Evolutionary conservation across 768 basidiomycete genomes (phyloP).

Genomic region (Myochromella boudieri): DNA sequence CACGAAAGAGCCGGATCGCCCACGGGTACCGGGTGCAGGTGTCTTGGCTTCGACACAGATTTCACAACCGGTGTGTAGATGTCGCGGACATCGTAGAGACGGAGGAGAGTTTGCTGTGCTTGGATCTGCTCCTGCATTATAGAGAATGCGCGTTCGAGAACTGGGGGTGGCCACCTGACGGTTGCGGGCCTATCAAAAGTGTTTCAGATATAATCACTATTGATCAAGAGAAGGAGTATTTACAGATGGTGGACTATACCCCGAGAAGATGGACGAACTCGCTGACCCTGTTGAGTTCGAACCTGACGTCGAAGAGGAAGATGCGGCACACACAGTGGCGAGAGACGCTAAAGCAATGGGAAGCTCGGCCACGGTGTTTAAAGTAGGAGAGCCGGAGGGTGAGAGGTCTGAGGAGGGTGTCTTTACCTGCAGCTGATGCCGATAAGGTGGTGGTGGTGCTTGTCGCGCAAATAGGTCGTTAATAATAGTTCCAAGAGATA

Average conservation of each 20-base stretch:
- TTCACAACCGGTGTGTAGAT: slow-evolving; percentile 71
- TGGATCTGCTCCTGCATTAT: slow-evolving; percentile 61
- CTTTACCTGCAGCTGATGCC: slow-evolving; percentile 31
- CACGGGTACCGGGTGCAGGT: slow-evolving; percentile 24
- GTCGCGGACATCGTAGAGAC: slow-evolving; percentile 66
- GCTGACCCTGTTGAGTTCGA: slow-evolving; percentile 18
- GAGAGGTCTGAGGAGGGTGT: slow-evolving; percentile 22
- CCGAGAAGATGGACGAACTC: slow-evolving; percentile 20
- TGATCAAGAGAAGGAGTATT: slow-evolving; percentile 3
- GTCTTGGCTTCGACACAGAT: slow-evolving; percentile 72
- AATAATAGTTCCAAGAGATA: slow-evolving; percentile 74
- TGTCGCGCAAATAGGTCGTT: slow-evolving; percentile 82
- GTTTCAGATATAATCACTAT: slow-evolving; percentile 8
- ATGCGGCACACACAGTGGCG: slow-evolving; percentile 21
- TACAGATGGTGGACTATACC: slow-evolving; percentile 14
- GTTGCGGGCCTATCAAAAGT: slow-evolving; percentile 5
- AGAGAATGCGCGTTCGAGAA: slow-evolving; percentile 48
- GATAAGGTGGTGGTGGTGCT: slow-evolving; percentile 51
- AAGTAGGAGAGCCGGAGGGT: slow-evolving; percentile 22
- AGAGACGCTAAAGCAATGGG: slow-evolving; percentile 24
- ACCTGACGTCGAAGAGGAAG: neutral
- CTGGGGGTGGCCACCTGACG: slow-evolving; percentile 25
- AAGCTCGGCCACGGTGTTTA: slow-evolving; percentile 15
- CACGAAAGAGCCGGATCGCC: slow-evolving; percentile 18
- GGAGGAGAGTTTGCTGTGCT: slow-evolving; percentile 62